phyloP scores from a whole-genome alignment of 768 basidiomycete species.

The Dentipellis sp. region DNA sequence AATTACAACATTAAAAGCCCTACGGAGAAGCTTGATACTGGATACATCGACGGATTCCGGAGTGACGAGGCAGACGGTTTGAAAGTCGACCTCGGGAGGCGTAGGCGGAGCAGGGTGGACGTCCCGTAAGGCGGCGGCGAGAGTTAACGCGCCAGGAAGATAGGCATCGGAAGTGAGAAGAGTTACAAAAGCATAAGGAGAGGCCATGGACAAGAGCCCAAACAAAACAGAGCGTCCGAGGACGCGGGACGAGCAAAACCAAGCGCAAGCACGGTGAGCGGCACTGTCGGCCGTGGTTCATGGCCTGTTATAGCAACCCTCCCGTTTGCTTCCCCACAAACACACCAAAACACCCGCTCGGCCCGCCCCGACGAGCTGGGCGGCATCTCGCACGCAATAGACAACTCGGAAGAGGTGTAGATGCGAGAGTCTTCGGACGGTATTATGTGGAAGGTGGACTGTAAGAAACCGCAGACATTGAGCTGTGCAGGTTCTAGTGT shows the following conservation, averaged over 20 bases:
- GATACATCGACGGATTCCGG: constrained; percentile 87
- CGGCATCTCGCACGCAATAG: neutral
- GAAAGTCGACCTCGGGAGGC: constrained; percentile 56
- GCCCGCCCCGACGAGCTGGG: neutral
- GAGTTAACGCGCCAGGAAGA: constrained; percentile 84
- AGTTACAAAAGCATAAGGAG: constrained; percentile 78
- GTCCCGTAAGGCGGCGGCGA: constrained; percentile 78
- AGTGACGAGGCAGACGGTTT: constrained; percentile 86
- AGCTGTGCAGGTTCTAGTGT: too few species aligned
- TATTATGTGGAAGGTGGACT: too few species aligned
- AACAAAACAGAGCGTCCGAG: constrained; percentile 9
- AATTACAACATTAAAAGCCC: constrained; percentile 75
- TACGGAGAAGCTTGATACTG: constrained; percentile 69
- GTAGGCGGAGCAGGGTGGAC: constrained; percentile 54
- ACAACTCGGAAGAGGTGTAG: too few species aligned
- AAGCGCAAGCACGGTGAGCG: neutral
- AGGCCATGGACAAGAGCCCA: constrained; percentile 38
- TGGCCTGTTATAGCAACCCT: neutral
- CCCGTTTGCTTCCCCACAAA: neutral
- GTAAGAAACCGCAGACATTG: too few species aligned
- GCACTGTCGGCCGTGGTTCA: neutral
- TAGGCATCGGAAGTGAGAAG: constrained; percentile 89
- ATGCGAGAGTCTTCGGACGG: too few species aligned
- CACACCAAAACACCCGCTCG: neutral
- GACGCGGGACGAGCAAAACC: constrained; percentile 7